phyloP scores from a whole-genome alignment of 148 eudicot genomes.

The Simmondsia chinensis region DNA sequence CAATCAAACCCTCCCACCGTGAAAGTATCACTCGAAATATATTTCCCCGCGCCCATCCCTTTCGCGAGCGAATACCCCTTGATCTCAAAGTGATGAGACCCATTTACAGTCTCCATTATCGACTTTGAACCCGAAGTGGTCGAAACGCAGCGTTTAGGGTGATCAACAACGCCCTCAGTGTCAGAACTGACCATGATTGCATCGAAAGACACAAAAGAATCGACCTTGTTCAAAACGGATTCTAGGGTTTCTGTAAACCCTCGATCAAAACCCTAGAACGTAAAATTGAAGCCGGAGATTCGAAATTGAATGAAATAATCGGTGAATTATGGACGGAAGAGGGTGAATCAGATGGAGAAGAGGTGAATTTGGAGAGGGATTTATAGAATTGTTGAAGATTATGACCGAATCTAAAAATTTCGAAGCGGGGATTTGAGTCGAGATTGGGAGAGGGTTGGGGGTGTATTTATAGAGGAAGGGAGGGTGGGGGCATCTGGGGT shows the following conservation, averaged over 20 bases:
- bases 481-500: too few relatives aligned
- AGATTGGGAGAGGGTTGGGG: too few relatives aligned
- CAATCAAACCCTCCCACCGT: conserved; percentile 84
- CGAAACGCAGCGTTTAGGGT: background rate
- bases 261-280: conserved; percentile 17
- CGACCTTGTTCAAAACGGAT: too few relatives aligned
- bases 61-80: conserved; percentile 80
- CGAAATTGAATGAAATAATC: background rate
- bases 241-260: conserved; percentile 2
- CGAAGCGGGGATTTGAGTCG: too few relatives aligned
- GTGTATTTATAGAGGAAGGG: too few relatives aligned
- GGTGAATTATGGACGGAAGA: too few relatives aligned
- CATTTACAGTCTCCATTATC: conserved; percentile 67
- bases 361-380: too few relatives aligned
- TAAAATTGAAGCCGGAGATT: background rate
- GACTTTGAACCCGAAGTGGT: conserved; percentile 49
- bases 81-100: conserved; percentile 70
- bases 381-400: too few relatives aligned
- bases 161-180: background rate
- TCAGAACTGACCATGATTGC: conserved; percentile 27
- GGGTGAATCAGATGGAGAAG: too few relatives aligned
- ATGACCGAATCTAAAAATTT: too few relatives aligned
- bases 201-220: conserved; percentile 20
- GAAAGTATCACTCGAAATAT: conserved; percentile 62
- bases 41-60: conserved; percentile 81